phyloP scores from a whole-genome alignment of 2,329 filamentous ascomycete species.

The Hypoxylon sp. region DNA sequence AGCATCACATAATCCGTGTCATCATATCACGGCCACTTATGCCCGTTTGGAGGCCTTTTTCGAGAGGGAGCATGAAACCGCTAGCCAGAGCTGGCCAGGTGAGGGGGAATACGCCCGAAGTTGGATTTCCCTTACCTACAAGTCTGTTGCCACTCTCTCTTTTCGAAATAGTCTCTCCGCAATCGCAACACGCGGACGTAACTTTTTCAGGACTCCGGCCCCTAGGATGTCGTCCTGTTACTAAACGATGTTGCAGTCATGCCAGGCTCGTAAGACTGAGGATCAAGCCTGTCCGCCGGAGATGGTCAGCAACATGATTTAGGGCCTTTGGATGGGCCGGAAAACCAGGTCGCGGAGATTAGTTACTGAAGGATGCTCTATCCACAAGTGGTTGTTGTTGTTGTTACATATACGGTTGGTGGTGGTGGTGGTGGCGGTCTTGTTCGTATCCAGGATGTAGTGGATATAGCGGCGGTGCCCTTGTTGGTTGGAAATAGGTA shows the following conservation, averaged over 20 bases:
- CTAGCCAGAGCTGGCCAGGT: conserved; percentile 33
- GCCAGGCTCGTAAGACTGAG: conserved; percentile 37
- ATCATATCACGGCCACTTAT: conserved; percentile 39
- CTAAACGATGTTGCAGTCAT: conserved; percentile 41
- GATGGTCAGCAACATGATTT: conserved; percentile 20
- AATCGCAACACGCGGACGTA: conserved; percentile 35
- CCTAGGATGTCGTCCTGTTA: conserved; percentile 33
- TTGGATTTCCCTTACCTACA: conserved; percentile 34
- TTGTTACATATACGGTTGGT: background rate
- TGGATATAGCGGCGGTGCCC: conserved; percentile 14
- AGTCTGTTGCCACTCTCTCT: conserved; percentile 31
- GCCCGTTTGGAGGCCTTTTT: conserved; percentile 22
- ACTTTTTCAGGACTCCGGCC: conserved; percentile 8
- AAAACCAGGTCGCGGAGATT: conserved; percentile 40
- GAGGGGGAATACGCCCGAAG: conserved; percentile 36
- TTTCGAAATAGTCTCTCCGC: conserved; percentile 38
- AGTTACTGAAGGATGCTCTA: conserved; percentile 35
- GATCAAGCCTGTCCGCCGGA: conserved; percentile 22
- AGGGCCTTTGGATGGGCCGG: conserved; percentile 16
- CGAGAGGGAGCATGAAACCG: conserved; percentile 23
- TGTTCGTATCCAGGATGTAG: conserved; percentile 4
- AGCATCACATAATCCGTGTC: conserved; percentile 39
- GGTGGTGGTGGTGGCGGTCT: conserved; percentile 12
- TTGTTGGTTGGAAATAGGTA: conserved; percentile 28
- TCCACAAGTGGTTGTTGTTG: conserved; percentile 9